These are phyloP conservation scores for Saccharomyces eubayanus DNA, from an alignment of 805 yeast species.

Conservation along the genomic window DNA sequence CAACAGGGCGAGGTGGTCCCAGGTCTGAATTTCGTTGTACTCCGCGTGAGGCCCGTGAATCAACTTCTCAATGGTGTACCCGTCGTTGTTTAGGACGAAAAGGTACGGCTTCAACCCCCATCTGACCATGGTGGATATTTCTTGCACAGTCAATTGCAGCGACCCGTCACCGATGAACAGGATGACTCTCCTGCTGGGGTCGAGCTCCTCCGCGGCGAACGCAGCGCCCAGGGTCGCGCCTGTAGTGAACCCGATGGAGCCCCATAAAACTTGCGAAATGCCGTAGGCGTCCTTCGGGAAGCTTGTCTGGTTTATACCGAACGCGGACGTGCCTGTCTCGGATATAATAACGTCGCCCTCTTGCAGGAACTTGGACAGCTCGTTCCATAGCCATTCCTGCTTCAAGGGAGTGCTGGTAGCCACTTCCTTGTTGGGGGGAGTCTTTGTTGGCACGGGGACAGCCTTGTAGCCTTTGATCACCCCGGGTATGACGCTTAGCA, in stretches of 20 bases:
- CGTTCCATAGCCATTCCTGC: conserved; percentile 56
- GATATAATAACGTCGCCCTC: conserved; percentile 52
- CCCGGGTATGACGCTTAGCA: conserved; percentile 28
- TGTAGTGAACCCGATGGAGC: conserved; percentile 54
- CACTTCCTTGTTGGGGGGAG: conserved; percentile 32
- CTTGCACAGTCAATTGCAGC: conserved; percentile 56
- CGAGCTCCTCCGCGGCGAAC: conserved; percentile 49
- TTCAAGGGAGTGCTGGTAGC: conserved; percentile 36
- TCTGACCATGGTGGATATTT: conserved; percentile 52
- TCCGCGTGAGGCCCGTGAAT: conserved; percentile 51
- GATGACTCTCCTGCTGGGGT: conserved; percentile 45
- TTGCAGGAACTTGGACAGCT: conserved; percentile 45
- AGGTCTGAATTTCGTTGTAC: conserved; percentile 52
- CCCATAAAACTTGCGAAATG: conserved; percentile 61
- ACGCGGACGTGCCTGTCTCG: conserved; percentile 61
- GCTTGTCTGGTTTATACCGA: conserved; percentile 50
- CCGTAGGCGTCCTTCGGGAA: conserved; percentile 48
- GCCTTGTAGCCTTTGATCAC: conserved; percentile 24
- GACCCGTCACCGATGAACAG: conserved; percentile 63
- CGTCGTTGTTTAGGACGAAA: conserved; percentile 53
- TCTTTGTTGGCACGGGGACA: conserved; percentile 39
- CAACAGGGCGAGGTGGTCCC: conserved; percentile 49
- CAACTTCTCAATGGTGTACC: conserved; percentile 59
- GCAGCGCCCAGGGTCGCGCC: conserved; percentile 57
- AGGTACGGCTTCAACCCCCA: conserved; percentile 52